phyloP scores from a whole-genome alignment of 2,329 filamentous ascomycete species.

The Pseudocercospora macadamiae region DNA sequence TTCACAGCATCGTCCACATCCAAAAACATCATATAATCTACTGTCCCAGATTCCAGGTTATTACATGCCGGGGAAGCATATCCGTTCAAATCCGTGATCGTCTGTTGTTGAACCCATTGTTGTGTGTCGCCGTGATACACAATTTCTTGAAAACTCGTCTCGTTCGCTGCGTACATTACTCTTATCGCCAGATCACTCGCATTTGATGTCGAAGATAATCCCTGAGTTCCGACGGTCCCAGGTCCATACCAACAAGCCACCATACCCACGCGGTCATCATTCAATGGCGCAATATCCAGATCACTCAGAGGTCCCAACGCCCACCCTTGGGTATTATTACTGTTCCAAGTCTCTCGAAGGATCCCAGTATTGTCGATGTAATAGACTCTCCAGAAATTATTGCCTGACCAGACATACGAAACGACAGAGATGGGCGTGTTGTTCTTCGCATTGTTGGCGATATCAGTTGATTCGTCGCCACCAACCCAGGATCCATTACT shows the following conservation, averaged over 20 bases:
- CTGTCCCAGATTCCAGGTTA: constrained; percentile 29
- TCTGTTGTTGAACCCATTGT: constrained; percentile 41
- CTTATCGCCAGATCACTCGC: constrained; percentile 42
- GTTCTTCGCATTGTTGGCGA: constrained; percentile 49
- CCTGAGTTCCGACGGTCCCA: constrained; percentile 41
- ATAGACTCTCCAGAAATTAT: constrained; percentile 36
- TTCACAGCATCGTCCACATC: constrained; percentile 43
- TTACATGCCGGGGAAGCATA: constrained; percentile 35
- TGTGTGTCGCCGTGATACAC: constrained; percentile 44
- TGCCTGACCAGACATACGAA: constrained; percentile 40
- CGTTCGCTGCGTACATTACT: constrained; percentile 46
- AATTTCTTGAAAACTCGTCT: constrained; percentile 44
- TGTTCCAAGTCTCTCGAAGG: constrained; percentile 43
- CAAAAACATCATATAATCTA: constrained; percentile 49
- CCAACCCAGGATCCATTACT: constrained; percentile 42
- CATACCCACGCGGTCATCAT: constrained; percentile 39
- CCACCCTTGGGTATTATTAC: constrained; percentile 44
- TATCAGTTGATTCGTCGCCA: constrained; percentile 41
- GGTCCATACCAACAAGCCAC: constrained; percentile 43
- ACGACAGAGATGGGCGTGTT: constrained; percentile 47
- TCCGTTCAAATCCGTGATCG: constrained; percentile 44
- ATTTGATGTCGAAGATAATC: constrained; percentile 30
- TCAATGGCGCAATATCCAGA: constrained; percentile 34
- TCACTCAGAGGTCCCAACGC: constrained; percentile 39
- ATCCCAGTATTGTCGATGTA: constrained; percentile 44